Evolutionary conservation across 1,139 yeast genomes (phyloP), one percentile per base, ranked within the genome.

Genomic region (Casaregolazyma lundiana): DNA sequence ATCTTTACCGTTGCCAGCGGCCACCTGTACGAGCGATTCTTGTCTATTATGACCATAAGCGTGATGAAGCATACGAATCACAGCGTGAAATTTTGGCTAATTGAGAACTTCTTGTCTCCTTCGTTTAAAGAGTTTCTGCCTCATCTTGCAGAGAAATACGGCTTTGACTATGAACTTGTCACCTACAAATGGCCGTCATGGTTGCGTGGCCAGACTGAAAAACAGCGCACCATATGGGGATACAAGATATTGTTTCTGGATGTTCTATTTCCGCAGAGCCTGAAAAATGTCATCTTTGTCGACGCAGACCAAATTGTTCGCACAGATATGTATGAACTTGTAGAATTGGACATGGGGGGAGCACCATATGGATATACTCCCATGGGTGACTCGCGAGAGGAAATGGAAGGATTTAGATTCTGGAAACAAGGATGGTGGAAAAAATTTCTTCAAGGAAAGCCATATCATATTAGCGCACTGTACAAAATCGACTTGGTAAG

Each of bases 351-450:
- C 59, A 67, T 87, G 50, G 69, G 82, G 41, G 95, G 87, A 5
- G 86, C 89, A 0, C 86, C 94, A 0, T 86, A 87, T 61, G 96
- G 90, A 0, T 86, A 81, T 59, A 78, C 89, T 0, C 95, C 95
- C 15, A 86, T 87, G 95, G 80, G 96, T 55, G 95, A 87, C 47
- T 81, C 90, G 1, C 71, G 92, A 44, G 65, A 68, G 24, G 95
- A 85, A 55, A 85, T 84, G 82, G 90, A 84, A 57, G 96, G 94
- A 0, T 84, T 75, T 62, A 70, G 95, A 48, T 92, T 92, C 67
- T 92, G 98, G 98, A 84, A 88, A 59, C 78, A 79, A 53, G 97
- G 97, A 0, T 92, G 88, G 63, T 92, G 98, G 98, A 68, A 78
- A 48, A 72, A 73, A 3, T 76, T 77, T 22, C 68, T 90, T 38